Percentiles rank a stretch among this genome's conserved stretches.
Conservation (phyloP, 2,329 filamentous ascomycete genomes). For the Sporothrix humicola region DNA sequence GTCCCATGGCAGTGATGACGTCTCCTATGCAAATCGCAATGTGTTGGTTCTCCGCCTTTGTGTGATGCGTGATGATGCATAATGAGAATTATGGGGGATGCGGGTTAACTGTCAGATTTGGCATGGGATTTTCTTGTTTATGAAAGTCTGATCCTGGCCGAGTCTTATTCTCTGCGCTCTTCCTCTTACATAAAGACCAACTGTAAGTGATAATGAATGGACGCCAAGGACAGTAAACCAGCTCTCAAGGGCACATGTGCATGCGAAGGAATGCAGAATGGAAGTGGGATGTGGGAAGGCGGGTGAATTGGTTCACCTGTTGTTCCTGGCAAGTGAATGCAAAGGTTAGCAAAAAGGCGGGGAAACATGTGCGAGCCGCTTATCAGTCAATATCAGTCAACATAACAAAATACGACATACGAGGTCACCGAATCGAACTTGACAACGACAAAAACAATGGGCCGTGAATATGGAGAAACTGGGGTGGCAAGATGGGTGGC, state of each 20-base stretch:
- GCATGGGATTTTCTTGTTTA: too few relatives aligned
- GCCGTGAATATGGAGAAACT: background rate
- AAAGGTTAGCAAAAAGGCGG: background rate
- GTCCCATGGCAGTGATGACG: background rate
- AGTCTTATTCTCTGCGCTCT: background rate
- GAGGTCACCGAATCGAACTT: background rate
- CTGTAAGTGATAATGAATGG: background rate
- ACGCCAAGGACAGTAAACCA: background rate
- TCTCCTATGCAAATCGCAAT: background rate
- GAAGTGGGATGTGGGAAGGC: background rate
- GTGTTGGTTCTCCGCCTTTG: background rate
- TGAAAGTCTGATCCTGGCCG: too few relatives aligned
- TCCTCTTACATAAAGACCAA: background rate
- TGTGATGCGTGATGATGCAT: conserved; percentile 1
- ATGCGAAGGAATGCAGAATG: background rate
- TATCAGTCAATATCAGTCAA: background rate
- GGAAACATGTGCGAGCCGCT: background rate
- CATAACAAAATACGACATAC: background rate
- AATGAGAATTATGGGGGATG: background rate
- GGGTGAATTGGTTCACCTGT: background rate
- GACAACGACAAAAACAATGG: background rate
- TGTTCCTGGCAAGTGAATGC: background rate
- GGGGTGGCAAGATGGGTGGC: background rate
- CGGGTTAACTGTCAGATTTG: too few relatives aligned
- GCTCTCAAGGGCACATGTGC: background rate